A percentile compares a stretch with the other conserved stretches of the same genome.
phyloP scores from a whole-genome alignment of 371 early-diverging fungal species.

The Mucor sp. region DNA sequence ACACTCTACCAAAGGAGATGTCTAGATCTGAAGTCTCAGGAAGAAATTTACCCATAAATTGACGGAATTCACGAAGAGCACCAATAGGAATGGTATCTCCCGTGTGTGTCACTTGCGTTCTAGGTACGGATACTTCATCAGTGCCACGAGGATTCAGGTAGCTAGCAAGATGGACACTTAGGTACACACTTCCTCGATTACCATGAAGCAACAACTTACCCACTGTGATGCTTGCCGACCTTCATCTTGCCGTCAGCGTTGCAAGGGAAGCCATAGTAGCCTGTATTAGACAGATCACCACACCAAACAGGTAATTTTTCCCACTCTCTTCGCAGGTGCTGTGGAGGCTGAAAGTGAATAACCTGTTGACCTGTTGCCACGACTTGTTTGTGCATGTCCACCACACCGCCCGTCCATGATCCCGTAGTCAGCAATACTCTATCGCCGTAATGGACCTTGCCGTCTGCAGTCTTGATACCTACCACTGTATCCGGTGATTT shows the following conservation, averaged over 20 bases:
- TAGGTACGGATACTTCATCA: slow-evolving; percentile 42
- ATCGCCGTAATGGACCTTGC: slow-evolving; percentile 37
- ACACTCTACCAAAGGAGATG: slow-evolving; percentile 33
- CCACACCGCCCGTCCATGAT: slow-evolving; percentile 54
- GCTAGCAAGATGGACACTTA: background rate
- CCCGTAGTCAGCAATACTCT: slow-evolving; percentile 57
- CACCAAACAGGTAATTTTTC: slow-evolving; percentile 56
- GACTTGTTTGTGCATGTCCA: slow-evolving; percentile 43
- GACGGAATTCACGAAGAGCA: slow-evolving; percentile 32
- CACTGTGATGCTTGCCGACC: slow-evolving; percentile 47
- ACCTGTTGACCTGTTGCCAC: slow-evolving; percentile 58
- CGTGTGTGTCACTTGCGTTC: slow-evolving; percentile 42
- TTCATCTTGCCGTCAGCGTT: slow-evolving; percentile 42
- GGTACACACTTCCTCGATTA: background rate
- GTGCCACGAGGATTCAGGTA: slow-evolving; percentile 30
- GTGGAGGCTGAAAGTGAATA: slow-evolving; percentile 43
- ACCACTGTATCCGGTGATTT: slow-evolving; percentile 19
- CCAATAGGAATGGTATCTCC: slow-evolving; percentile 43
- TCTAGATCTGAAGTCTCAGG: slow-evolving; percentile 36
- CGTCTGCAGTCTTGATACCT: slow-evolving; percentile 53
- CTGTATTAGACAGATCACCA: slow-evolving; percentile 48
- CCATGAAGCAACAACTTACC: slow-evolving; percentile 6
- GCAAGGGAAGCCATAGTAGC: slow-evolving; percentile 51
- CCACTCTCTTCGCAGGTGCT: slow-evolving; percentile 8
- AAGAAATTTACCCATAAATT: slow-evolving; percentile 36